A percentile compares a stretch with the other conserved stretches of the same genome.
phyloP scores from a whole-genome alignment of 1,139 yeast genomes.

The Sugiyamaella sp. region DNA sequence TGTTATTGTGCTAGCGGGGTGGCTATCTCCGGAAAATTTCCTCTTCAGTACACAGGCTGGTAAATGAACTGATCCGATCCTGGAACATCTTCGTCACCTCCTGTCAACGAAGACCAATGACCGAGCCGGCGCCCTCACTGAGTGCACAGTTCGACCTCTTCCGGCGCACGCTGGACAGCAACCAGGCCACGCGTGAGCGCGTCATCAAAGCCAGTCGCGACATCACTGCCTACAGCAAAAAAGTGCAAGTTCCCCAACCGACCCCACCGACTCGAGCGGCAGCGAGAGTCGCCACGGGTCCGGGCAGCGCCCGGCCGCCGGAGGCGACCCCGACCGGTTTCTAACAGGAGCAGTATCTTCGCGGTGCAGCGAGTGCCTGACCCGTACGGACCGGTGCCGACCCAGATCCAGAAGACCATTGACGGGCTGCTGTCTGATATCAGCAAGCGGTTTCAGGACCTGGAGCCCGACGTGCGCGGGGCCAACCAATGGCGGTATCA shows the following conservation, averaged over 20 bases:
- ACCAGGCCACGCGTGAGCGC: constrained; percentile 46
- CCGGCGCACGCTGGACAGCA: constrained; percentile 27
- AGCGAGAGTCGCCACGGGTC: too few relatives aligned
- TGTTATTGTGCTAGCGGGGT: too few relatives aligned
- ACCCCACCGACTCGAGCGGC: too few relatives aligned
- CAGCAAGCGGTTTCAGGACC: constrained; percentile 21
- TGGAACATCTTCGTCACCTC: too few relatives aligned
- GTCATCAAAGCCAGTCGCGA: constrained; percentile 47
- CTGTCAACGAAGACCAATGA: too few relatives aligned
- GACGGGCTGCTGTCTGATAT: constrained; percentile 19
- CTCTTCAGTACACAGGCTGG: too few relatives aligned
- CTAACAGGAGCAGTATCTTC: constrained; percentile 5
- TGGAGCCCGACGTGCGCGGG: constrained; percentile 27
- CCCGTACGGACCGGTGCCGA: constrained; percentile 6
- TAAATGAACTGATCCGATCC: too few relatives aligned
- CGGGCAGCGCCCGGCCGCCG: too few relatives aligned
- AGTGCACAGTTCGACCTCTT: constrained; percentile 6
- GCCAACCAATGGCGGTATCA: constrained; percentile 29
- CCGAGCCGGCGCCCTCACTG: too few relatives aligned
- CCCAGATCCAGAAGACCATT: constrained; percentile 13
- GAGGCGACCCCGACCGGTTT: too few relatives aligned
- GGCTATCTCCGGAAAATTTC: too few relatives aligned
- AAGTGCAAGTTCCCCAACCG: constrained; percentile 40
- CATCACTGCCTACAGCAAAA: constrained; percentile 47
- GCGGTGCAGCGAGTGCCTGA: constrained; percentile 10